Conservation (phyloP, 306 rosid species). For the Cotoneaster glaucophyllus region DNA sequence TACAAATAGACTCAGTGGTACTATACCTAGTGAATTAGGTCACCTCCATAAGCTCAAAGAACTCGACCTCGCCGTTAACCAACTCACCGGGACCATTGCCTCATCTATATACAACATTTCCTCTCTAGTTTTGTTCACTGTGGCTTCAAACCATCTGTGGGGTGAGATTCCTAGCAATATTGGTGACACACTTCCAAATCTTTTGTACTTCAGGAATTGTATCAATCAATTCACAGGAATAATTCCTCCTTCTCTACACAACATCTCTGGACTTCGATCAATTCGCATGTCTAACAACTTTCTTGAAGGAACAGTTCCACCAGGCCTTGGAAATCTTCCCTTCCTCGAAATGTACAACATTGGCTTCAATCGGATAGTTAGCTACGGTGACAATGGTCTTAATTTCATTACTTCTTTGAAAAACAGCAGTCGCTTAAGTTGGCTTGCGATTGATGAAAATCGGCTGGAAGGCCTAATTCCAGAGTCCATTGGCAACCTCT, state of each 20-base stretch:
- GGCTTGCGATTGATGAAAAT: slow-evolving; percentile 47
- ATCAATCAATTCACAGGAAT: slow-evolving; percentile 51
- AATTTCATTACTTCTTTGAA: slow-evolving; percentile 44
- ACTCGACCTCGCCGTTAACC: slow-evolving; percentile 48
- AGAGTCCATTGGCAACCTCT: slow-evolving; percentile 56
- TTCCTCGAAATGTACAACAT: slow-evolving; percentile 50
- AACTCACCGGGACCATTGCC: slow-evolving; percentile 53
- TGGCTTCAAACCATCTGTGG: slow-evolving; percentile 55
- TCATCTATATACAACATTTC: slow-evolving; percentile 48
- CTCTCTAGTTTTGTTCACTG: slow-evolving; percentile 40
- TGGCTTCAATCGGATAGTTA: slow-evolving; percentile 46
- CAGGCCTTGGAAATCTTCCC: slow-evolving; percentile 64
- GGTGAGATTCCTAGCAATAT: slow-evolving; percentile 59
- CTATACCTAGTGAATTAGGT: slow-evolving; percentile 43
- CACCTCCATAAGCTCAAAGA: slow-evolving; percentile 36
- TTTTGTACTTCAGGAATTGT: slow-evolving; percentile 45
- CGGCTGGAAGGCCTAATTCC: slow-evolving; percentile 57
- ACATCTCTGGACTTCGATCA: slow-evolving; percentile 45
- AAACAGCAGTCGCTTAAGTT: slow-evolving; percentile 46
- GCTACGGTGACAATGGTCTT: slow-evolving; percentile 32
- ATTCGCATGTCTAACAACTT: slow-evolving; percentile 43
- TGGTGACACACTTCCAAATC: slow-evolving; percentile 49
- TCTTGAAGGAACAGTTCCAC: slow-evolving; percentile 63
- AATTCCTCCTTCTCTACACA: slow-evolving; percentile 65
- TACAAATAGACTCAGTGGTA: slow-evolving; percentile 49